Conservation (phyloP, 345 rosid species). For the Capsella bursapastoris region DNA sequence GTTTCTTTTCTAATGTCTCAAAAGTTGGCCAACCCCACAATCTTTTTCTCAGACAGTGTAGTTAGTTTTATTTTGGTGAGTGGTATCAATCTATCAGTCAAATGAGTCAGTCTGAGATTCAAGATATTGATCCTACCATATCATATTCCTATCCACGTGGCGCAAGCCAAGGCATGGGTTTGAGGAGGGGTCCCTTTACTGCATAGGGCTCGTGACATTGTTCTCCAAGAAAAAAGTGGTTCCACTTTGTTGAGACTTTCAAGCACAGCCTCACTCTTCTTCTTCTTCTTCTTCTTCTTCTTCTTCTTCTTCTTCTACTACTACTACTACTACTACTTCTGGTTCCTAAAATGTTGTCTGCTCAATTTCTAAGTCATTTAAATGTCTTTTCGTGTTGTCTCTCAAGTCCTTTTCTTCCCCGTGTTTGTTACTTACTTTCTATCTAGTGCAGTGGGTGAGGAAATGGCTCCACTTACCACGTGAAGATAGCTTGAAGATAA, state of each 20-base stretch:
- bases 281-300: conserved; percentile 15
- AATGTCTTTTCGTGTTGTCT: conserved; percentile 41
- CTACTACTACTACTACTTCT: not conserved
- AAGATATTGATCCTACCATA: conserved; percentile 31
- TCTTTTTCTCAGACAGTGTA: conserved; percentile 33
- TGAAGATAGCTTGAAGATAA: conserved; percentile 36
- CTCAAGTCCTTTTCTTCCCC: conserved; percentile 41
- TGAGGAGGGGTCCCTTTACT: conserved; percentile 41
- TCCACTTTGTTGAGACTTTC: conserved; percentile 44
- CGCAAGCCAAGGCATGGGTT: conserved; percentile 31
- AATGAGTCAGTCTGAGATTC: conserved; percentile 10
- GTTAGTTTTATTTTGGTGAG: conserved; percentile 37
- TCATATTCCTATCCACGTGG: conserved; percentile 38
- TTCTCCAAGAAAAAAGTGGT: conserved; percentile 33
- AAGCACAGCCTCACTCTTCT: conserved; percentile 26
- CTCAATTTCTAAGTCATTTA: conserved; percentile 38
- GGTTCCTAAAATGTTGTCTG: conserved; percentile 34
- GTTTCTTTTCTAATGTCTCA: conserved; percentile 40
- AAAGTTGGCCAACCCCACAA: conserved; percentile 44
- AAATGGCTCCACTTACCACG: conserved; percentile 48
- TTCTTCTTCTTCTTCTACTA: conserved; percentile 4
- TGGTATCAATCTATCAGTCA: conserved; percentile 39
- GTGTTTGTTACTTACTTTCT: conserved; percentile 39
- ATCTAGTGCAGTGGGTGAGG: conserved; percentile 46
- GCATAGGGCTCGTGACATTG: conserved; percentile 41